Conservation (phyloP, 768 basidiomycete genomes). For the Mycena vitilis region DNA sequence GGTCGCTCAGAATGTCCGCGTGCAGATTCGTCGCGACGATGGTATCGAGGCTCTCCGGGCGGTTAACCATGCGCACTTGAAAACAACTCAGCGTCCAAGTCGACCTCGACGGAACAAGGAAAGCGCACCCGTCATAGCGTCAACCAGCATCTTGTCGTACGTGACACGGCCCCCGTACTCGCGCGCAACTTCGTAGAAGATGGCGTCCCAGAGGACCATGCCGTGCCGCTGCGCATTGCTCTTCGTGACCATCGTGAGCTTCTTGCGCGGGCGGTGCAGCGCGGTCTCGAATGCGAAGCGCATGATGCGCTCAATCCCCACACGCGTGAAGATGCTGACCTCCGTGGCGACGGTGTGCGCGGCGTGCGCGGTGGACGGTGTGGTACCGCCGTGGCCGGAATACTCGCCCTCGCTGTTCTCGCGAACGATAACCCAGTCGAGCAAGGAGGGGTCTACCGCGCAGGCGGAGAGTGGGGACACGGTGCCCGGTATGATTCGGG, state of each 20-base stretch:
- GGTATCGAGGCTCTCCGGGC: slow-evolving; percentile 66
- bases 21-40: slow-evolving; percentile 68
- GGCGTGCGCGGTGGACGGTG: slow-evolving; percentile 53
- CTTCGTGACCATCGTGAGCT: slow-evolving; percentile 66
- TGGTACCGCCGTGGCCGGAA: slow-evolving; percentile 60
- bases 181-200: slow-evolving; percentile 59
- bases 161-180: slow-evolving; percentile 62
- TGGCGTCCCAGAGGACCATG: slow-evolving; percentile 62
- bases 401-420: slow-evolving; percentile 72
- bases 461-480: slow-evolving; percentile 59
- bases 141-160: slow-evolving; percentile 61
- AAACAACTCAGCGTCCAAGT: not conserved
- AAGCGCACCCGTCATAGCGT: slow-evolving; percentile 57
- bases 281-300: slow-evolving; percentile 67
- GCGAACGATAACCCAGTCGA: slow-evolving; percentile 66
- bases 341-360: slow-evolving; percentile 55
- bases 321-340: slow-evolving; percentile 59
- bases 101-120: slow-evolving; percentile 28
- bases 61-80: slow-evolving; percentile 52
- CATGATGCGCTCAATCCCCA: slow-evolving; percentile 60
- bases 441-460: slow-evolving; percentile 48
- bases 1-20: slow-evolving; percentile 67
- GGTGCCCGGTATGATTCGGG: slow-evolving; percentile 60
- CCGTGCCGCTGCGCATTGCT: slow-evolving; percentile 61
- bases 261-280: slow-evolving; percentile 58